Evolutionary conservation across 1,284 basidiomycete species (phyloP), one percentile per base, ranked within the genome.

Genomic region (Cystobasidium sp.): DNA sequence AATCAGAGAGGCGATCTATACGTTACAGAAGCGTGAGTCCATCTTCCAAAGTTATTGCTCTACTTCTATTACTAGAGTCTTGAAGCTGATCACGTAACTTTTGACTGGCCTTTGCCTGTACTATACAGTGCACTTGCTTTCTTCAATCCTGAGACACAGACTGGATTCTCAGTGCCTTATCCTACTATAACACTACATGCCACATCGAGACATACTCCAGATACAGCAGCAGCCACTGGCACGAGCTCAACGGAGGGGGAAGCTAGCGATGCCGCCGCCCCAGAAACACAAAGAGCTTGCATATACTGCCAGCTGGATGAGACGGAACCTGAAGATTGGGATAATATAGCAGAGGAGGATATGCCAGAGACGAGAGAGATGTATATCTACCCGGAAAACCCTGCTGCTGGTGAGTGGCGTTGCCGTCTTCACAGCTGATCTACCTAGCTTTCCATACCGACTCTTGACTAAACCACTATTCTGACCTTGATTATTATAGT

Each of bases 221-320:
- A 16, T 20, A 10, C 68, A 14, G 20, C 44, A 3, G 41, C 65
- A 56, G 49, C n/a, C 3, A 16, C 22, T 3, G 51, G 9, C 47
- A 39, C 43, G 2, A 68, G 22, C 31, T 41, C 61, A 12, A 14
- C 61, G 14, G 61, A 63, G 31, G 31, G 31, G 16, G 20, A 51
- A 16, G 14, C 47, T 51, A 20, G 58, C n/a, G 49, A 55, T 1
- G 61, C n/a, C 3, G 59, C 18, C 6, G 47, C 73, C 12, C 24
- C 24, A 31, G 22, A 20, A 49, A 9, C 12, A 24, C 16, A 20
- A 6, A 16, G 37, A 47, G 53, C 68, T 20, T 71, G 74, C 53
- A 59, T 75, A n/a, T 72, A 72, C 46, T 75, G 74, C 47, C 74
- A 75, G 47, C 55, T 75, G 10, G 74, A 75, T 46, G 74, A 71